Evolutionary conservation across 148 eudicot species (phyloP), one percentile per base, ranked within the genome.

Genomic region (Cornus suecica): DNA sequence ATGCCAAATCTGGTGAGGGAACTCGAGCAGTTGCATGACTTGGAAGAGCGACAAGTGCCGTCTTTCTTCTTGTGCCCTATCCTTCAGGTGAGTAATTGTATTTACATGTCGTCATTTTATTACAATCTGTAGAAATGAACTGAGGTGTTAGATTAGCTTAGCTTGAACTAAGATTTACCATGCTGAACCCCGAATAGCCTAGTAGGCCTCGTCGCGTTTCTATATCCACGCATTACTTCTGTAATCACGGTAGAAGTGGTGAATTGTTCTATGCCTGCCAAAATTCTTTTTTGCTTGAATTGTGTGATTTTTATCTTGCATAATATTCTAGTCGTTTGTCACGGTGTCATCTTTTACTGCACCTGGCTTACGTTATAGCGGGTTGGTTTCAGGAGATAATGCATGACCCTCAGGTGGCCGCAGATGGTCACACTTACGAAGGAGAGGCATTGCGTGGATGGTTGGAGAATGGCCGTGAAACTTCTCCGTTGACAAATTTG

Each of bases 401-500:
- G 98, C 82, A 84, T 32, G 94, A 93, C 69, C 98, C 98, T 72
- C 92, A 86, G 78, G 90, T 93, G 72, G 96, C 96, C 42, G 94
- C 98, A 28, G 98, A 93, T 73, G 98, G 98, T 51, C 88, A 85
- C 81, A 93, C 96, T 14, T 93, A 93, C 10, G 98, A 93, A 83
- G 87, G 91, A 79, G 90, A 83, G 45, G 93, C 91, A 67, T 68
- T 93, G 67, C 81, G 82, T 3, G 89, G 84, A 71, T 91, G 96
- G 98, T 71, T 93, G 71, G 86, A 75, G 68, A 89, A 83, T 67
- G 96, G 94, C 8, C 84, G 87, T 15, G 98, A 89, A 79, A 87
- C 94, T 70, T 93, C 98, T 78, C 98, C 98, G 3, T 87, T 93
- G 98, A 93, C 98, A 62, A 93, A 93, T 80, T 79, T 89, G 84